phyloP scores from a whole-genome alignment of 805 yeast genomes.

The Zygoascus tannicola region DNA sequence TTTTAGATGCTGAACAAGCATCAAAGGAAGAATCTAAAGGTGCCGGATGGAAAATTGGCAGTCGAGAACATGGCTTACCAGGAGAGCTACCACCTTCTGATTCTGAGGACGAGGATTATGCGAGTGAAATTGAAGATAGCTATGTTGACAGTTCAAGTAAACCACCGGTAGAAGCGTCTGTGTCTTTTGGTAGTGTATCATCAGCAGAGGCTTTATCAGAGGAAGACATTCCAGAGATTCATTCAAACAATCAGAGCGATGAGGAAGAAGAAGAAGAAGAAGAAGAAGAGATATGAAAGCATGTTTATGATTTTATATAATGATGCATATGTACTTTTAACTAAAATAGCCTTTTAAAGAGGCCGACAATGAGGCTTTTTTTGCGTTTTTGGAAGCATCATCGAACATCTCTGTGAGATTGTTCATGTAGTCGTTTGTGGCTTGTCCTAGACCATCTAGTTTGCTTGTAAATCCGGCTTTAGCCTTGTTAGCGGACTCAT shows the following conservation, averaged over 20 bases:
- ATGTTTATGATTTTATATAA: too few relatives aligned
- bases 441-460: slow-evolving; percentile 37
- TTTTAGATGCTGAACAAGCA: slow-evolving; percentile 40
- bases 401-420: slow-evolving; percentile 29
- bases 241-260: slow-evolving; percentile 21
- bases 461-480: not conserved
- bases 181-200: not conserved
- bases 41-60: slow-evolving; percentile 74
- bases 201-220: slow-evolving; percentile 18
- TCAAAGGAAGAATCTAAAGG: slow-evolving; percentile 34
- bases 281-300: too few relatives aligned
- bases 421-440: slow-evolving; percentile 37
- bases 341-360: slow-evolving; percentile 18
- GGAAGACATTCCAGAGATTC: slow-evolving; percentile 21
- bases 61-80: slow-evolving; percentile 47
- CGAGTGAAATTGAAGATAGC: slow-evolving; percentile 7
- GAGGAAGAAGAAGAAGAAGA: slow-evolving; percentile 22
- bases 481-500: not conserved
- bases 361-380: slow-evolving; percentile 18
- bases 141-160: not conserved
- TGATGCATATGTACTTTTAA: too few relatives aligned
- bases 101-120: slow-evolving; percentile 15
- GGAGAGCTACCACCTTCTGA: slow-evolving; percentile 22
- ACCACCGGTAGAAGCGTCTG: not conserved
- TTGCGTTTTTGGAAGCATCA: slow-evolving; percentile 19